phyloP scores from a whole-genome alignment of 169 alveolate genomes.

The Plasmodium blacklocki region DNA sequence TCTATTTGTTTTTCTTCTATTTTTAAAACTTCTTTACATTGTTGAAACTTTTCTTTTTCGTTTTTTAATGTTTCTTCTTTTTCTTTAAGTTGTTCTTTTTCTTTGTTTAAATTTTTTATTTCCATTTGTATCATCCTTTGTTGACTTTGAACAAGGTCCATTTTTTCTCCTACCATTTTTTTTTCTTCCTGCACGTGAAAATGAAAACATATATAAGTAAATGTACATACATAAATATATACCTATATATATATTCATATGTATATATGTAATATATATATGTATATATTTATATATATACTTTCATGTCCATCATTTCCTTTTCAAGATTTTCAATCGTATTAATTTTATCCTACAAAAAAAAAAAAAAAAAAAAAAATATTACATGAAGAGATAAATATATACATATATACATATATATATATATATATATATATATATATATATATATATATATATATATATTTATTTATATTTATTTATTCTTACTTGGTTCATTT shows the following conservation, averaged over 20 bases:
- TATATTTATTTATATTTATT: too few relatives aligned
- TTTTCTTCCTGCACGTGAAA: conserved; percentile 37
- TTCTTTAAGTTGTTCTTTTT: not conserved
- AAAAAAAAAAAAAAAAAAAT: not conserved
- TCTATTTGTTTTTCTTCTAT: conserved; percentile 31
- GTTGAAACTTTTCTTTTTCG: conserved; percentile 3
- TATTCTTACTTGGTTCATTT: conserved; percentile 22
- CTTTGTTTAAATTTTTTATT: conserved; percentile 10
- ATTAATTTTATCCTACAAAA: conserved; percentile 15
- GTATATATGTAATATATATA: too few relatives aligned
- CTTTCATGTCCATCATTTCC: conserved; percentile 26
- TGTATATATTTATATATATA: not conserved
- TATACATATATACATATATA: not conserved
- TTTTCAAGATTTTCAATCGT: conserved; percentile 12
- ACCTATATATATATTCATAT: too few relatives aligned
- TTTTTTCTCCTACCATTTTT: conserved; percentile 12
- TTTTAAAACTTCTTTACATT: not conserved
- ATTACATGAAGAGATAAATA: not conserved
- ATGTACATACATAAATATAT: too few relatives aligned
- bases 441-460: too few relatives aligned
- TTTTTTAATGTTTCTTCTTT: not conserved
- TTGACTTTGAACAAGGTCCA: conserved; percentile 14
- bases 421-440: not conserved
- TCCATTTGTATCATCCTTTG: conserved; percentile 30
- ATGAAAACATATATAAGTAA: too few relatives aligned